A percentile compares a stretch with the other conserved stretches of the same genome.
phyloP scores from a whole-genome alignment of 2,329 filamentous ascomycete genomes.

The Xylariaceae sp. region DNA sequence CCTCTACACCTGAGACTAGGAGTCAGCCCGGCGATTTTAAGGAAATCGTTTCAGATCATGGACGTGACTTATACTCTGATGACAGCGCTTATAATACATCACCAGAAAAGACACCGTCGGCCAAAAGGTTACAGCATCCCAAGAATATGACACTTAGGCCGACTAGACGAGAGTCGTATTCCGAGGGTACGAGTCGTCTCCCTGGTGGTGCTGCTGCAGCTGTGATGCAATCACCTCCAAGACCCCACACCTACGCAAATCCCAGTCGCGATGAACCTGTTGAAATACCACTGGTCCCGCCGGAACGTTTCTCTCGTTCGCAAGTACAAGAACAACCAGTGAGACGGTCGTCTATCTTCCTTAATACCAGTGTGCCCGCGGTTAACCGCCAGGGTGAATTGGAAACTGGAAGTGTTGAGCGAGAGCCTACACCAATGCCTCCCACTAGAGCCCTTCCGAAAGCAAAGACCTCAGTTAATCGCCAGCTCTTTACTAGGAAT shows the following conservation, averaged over 20 bases:
- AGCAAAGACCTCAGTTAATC: conserved; percentile 26
- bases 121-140: conserved; percentile 26
- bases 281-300: conserved; percentile 19
- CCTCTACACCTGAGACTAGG: conserved; percentile 31
- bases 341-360: conserved; percentile 30
- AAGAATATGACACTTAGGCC: conserved; percentile 23
- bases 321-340: conserved; percentile 22
- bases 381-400: conserved; percentile 27
- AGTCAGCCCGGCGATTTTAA: conserved; percentile 22
- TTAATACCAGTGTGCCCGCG: conserved; percentile 29
- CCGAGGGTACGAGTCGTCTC: conserved; percentile 21
- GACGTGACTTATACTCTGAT: conserved; percentile 25
- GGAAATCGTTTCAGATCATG: conserved; percentile 20
- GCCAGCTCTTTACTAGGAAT: conserved; percentile 26
- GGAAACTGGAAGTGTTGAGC: conserved; percentile 25
- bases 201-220: conserved; percentile 12
- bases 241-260: conserved; percentile 21
- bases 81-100: conserved; percentile 27
- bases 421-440: conserved; percentile 28
- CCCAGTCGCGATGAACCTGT: conserved; percentile 22
- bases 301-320: conserved; percentile 18
- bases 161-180: conserved; percentile 25
- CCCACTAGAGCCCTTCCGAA: conserved; percentile 21
- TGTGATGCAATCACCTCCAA: conserved; percentile 20
- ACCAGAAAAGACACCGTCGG: conserved; percentile 29